Evolutionary conservation across 805 yeast species (phyloP).

Genomic region (Schwanniomyces pseudopolymorphus): DNA sequence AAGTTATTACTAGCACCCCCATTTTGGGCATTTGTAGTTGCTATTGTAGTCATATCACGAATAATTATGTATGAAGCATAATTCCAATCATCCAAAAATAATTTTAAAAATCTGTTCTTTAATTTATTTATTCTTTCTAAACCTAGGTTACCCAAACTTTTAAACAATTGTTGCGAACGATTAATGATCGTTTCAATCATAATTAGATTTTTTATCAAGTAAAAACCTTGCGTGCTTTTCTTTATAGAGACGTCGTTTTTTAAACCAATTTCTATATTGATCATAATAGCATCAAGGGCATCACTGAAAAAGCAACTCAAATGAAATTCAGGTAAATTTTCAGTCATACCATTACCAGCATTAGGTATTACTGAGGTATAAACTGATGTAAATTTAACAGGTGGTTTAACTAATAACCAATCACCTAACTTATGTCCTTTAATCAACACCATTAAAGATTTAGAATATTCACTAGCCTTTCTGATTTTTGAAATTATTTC

Average conservation of each 20-base stretch:
- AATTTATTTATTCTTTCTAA: constrained; percentile 62
- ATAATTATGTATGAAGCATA: constrained; percentile 71
- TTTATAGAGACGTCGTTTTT: constrained; percentile 28
- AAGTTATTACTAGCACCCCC: constrained; percentile 9
- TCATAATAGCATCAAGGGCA: constrained; percentile 69
- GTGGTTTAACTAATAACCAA: constrained; percentile 67
- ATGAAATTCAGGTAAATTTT: constrained; percentile 47
- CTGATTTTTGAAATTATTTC: constrained; percentile 69
- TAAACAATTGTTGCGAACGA: constrained; percentile 51
- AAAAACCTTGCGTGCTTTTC: constrained; percentile 62
- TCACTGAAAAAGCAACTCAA: constrained; percentile 73
- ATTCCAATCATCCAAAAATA: constrained; percentile 79
- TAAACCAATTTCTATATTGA: constrained; percentile 62
- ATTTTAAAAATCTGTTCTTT: constrained; percentile 69
- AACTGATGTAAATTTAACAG: constrained; percentile 44
- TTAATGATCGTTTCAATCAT: constrained; percentile 73
- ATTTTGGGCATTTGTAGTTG: constrained; percentile 43
- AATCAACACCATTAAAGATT: constrained; percentile 52
- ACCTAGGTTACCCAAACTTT: constrained; percentile 59
- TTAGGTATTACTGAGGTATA: constrained; percentile 50
- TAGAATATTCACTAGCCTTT: constrained; percentile 60
- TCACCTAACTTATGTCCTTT: constrained; percentile 53
- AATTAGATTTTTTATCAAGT: constrained; percentile 67
- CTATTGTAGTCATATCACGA: constrained; percentile 70
- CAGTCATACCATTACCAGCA: constrained; percentile 31